phyloP scores from a whole-genome alignment of 1,284 basidiomycete species.

The Thecaphora thlaspeos region DNA sequence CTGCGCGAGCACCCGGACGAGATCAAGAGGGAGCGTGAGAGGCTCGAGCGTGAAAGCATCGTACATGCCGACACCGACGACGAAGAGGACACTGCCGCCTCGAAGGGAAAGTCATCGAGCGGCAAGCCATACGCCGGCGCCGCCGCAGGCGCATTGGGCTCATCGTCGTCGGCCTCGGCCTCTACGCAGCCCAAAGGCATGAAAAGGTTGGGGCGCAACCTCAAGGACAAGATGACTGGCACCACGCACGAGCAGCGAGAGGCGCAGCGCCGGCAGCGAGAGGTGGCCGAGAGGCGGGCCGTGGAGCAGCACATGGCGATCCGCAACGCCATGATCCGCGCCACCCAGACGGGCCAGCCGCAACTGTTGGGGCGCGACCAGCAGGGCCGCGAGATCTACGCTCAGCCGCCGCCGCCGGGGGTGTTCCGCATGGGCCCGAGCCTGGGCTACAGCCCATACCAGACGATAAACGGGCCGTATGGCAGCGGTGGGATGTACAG shows the following conservation, averaged over 20 bases:
- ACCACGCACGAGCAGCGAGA: conserved; percentile 49
- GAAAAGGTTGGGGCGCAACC: conserved; percentile 42
- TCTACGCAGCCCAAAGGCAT: conserved; percentile 17
- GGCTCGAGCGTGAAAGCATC: conserved; percentile 14
- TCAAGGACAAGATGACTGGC: conserved; percentile 56
- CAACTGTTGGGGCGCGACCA: conserved; percentile 31
- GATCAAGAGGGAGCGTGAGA: conserved; percentile 9
- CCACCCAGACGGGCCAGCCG: conserved; percentile 35
- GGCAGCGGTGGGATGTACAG: conserved; percentile 23
- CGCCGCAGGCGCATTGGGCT: neutral
- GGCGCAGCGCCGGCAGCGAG: conserved; percentile 30
- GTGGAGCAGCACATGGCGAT: conserved; percentile 32
- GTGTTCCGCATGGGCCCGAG: conserved; percentile 25
- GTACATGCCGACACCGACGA: conserved; percentile 38
- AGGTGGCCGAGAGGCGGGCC: conserved; percentile 37
- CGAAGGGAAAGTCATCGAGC: neutral
- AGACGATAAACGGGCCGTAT: conserved; percentile 26
- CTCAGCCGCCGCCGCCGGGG: conserved; percentile 36
- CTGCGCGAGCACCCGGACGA: conserved; percentile 27
- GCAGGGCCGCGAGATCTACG: conserved; percentile 35
- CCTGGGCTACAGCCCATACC: conserved; percentile 32
- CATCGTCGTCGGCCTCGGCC: neutral
- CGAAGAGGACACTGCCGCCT: conserved; percentile 14
- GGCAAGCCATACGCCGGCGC: neutral
- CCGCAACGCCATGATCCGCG: conserved; percentile 18